Conservation (phyloP, 805 yeast species). For the Metschnikowia cubensis region DNA sequence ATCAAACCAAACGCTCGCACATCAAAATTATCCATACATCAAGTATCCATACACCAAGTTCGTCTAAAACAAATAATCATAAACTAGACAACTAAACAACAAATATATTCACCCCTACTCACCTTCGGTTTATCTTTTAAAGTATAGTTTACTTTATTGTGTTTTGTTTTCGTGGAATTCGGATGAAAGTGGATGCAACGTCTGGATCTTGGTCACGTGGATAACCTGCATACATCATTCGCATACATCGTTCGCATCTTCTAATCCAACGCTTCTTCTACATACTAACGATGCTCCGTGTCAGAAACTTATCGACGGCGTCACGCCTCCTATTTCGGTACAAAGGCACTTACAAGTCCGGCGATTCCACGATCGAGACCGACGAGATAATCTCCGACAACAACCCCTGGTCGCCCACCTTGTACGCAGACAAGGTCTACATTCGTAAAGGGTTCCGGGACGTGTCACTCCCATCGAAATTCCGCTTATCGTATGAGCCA, state of each 20-base stretch:
- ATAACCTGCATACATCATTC: neutral
- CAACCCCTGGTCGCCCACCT: constrained; percentile 45
- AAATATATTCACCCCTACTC: no score
- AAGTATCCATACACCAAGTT: neutral
- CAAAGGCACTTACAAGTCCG: constrained; percentile 19
- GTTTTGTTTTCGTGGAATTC: no score
- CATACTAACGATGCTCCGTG: constrained; percentile 6
- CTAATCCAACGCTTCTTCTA: no score
- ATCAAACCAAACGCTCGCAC: neutral
- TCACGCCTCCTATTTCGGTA: constrained; percentile 12
- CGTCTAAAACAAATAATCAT: neutral
- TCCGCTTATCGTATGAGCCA: constrained; percentile 55
- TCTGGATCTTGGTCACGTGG: neutral
- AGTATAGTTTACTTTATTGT: no score
- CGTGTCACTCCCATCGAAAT: constrained; percentile 48
- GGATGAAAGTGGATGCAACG: no score
- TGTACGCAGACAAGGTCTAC: constrained; percentile 41
- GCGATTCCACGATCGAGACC: constrained; percentile 37
- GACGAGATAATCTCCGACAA: constrained; percentile 40
- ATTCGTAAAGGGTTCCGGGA: constrained; percentile 35
- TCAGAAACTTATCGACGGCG: constrained; percentile 8
- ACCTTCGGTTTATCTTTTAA: no score
- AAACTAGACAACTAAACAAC: no score
- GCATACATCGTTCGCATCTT: no score
- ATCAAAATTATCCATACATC: neutral